Evolutionary conservation across 495 filamentous ascomycete species (phyloP).

Genomic region (Podospora bellae-mahoneyi): DNA sequence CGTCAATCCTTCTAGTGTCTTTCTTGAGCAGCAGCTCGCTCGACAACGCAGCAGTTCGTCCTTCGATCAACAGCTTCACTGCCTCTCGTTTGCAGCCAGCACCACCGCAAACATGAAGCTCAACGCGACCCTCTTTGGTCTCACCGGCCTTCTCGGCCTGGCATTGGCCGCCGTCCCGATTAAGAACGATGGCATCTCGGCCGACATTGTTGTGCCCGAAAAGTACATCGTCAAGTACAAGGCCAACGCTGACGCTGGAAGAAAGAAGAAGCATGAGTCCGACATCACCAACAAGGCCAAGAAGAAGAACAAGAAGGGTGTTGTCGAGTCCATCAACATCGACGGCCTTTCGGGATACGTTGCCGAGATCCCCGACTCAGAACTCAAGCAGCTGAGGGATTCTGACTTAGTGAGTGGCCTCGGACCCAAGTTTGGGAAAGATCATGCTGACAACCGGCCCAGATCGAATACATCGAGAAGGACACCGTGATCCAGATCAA

Average conservation of each 20-base stretch:
- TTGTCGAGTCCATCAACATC: constrained; percentile 15
- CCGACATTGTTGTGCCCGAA: constrained; percentile 18
- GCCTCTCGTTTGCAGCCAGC: background rate
- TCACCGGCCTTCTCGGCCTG: constrained; percentile 15
- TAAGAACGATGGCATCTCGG: constrained; percentile 15
- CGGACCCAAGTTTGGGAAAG: background rate
- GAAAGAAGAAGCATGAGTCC: constrained; percentile 18
- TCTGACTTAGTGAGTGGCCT: constrained; percentile 15
- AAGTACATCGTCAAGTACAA: constrained; percentile 32
- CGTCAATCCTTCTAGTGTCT: background rate
- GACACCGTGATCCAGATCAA: constrained; percentile 19
- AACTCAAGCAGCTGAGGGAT: constrained; percentile 12
- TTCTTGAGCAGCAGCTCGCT: background rate
- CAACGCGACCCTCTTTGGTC: background rate
- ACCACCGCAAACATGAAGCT: constrained; percentile 19
- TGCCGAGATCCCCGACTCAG: constrained; percentile 18
- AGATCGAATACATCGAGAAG: constrained; percentile 26
- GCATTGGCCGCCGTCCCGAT: constrained; percentile 17
- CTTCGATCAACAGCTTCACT: background rate
- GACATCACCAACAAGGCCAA: constrained; percentile 18
- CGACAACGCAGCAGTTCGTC: constrained; percentile 2
- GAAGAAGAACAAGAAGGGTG: constrained; percentile 12
- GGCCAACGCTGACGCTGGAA: constrained; percentile 10
- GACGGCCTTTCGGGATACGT: constrained; percentile 24
- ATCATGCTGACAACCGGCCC: background rate